Evolutionary conservation across 805 yeast species (phyloP).

Genomic region (Monosporozyma yasuniensis): DNA sequence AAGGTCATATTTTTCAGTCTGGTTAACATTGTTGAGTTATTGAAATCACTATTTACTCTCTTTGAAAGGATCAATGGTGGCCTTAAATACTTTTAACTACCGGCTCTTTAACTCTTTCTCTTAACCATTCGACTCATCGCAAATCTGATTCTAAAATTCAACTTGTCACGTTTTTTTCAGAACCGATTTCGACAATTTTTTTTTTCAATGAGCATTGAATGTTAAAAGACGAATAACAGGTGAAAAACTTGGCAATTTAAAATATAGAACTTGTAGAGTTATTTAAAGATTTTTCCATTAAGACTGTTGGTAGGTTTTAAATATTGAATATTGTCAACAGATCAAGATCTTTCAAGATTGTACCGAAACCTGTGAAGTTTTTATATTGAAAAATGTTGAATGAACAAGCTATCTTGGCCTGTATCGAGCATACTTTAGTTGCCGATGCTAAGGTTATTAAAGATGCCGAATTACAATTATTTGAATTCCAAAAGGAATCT

Average conservation of each 20-base stretch:
- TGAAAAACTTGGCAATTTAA: background rate
- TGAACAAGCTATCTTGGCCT: conserved; percentile 39
- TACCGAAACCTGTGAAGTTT: background rate
- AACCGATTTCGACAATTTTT: background rate
- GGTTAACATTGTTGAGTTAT: too few species aligned
- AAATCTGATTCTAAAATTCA: background rate
- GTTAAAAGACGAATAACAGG: background rate
- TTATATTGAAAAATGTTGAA: conserved; percentile 28
- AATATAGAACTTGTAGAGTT: background rate
- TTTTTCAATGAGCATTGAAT: background rate
- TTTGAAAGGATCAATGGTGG: background rate
- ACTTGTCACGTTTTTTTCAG: background rate
- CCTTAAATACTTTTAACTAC: too few species aligned
- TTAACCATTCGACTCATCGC: background rate
- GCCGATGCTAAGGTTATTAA: conserved; percentile 42
- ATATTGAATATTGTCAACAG: background rate
- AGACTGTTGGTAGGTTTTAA: too few species aligned
- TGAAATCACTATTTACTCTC: too few species aligned
- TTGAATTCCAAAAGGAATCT: conserved; percentile 43
- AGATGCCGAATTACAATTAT: conserved; percentile 44
- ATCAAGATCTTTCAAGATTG: background rate
- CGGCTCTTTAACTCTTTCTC: too few species aligned
- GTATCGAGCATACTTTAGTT: conserved; percentile 48
- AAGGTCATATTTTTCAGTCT: background rate
- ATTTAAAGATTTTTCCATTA: background rate